Base-by-base conservation (phyloP, 805 yeast genomes). In the Vanderwaltozyma polyspora region DNA sequence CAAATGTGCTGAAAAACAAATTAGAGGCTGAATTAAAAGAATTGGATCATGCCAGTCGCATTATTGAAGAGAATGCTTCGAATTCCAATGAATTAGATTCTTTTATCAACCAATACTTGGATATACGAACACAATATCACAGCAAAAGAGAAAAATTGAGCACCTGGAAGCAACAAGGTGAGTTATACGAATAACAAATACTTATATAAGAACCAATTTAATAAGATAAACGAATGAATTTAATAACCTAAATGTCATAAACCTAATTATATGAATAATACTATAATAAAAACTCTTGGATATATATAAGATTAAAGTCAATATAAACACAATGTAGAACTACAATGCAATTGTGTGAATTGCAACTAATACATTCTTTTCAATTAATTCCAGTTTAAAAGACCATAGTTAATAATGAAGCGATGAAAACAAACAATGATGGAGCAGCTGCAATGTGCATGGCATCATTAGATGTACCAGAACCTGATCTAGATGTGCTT, bases 61-160 rank as follows among this genome's bases (percentile, higher is more conserved):
- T n/a, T n/a, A n/a, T n/a, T n/a, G 31, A 35, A n/a, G 28, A 25
- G 5, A 16, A 48, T 23, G 49, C 46, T 25, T 10, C 34, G 4
- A 28, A 42, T 36, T 35, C 57, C 18, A 52, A 46, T 12, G 63
- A 61, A 38, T 4, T 62, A 51, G 38, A 55, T 57, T 19, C 35
- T 10, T 69, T 74, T 44, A 53, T 75, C 11, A 43, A 48, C 12
- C 49, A 51, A n/a, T 75, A 70, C 47, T 51, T 60, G 31, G 40
- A 40, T 3, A 62, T 60, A 27, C 55, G 78, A 31, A 59, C 59
- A 15, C 41, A 54, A 19, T 72, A 59, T 45, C 70, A 74, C 48
- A 29, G 65, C 29, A 52, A 66, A 25, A 60, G 60, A 32, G 76
- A 72, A 45, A 64, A 70, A 44, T 45, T 69, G 31, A 60, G 59